Conservation (phyloP, 116 monocot genomes). For the Thalassia testudinum region DNA sequence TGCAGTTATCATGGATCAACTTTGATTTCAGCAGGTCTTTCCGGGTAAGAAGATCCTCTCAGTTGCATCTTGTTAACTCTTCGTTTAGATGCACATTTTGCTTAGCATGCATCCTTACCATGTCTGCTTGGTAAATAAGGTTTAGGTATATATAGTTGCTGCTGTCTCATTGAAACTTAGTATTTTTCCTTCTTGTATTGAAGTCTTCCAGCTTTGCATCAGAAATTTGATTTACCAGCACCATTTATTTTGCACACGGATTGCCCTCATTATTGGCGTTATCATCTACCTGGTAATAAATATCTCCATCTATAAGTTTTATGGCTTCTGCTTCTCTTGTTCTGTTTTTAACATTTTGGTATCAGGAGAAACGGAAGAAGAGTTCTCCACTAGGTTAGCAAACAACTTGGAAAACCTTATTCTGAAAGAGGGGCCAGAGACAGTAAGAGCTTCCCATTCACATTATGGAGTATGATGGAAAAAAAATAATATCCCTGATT, state of each 20-base stretch:
- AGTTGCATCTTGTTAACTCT: no score
- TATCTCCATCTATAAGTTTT: neutral
- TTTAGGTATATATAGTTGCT: neutral
- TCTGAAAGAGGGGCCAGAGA: slow-evolving; percentile 91
- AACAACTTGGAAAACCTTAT: slow-evolving; percentile 93
- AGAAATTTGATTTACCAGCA: slow-evolving; percentile 92
- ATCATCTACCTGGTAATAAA: slow-evolving; percentile 67
- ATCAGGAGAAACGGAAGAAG: slow-evolving; percentile 92
- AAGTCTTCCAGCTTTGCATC: slow-evolving; percentile 91
- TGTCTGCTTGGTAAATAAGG: no score
- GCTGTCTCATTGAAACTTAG: neutral
- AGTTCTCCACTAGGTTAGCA: slow-evolving; percentile 78
- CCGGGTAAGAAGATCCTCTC: slow-evolving; percentile 37
- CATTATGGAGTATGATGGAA: neutral
- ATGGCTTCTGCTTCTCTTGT: neutral
- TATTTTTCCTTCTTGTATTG: neutral
- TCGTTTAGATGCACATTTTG: neutral
- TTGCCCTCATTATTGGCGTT: slow-evolving; percentile 99
- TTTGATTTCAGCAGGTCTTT: slow-evolving; percentile 81
- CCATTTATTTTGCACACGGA: slow-evolving; percentile 96
- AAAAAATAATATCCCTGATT: neutral
- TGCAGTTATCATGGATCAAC: slow-evolving; percentile 95
- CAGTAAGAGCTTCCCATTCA: slow-evolving; percentile 20
- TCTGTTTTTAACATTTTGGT: neutral
- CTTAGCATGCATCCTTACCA: neutral